These are phyloP conservation scores for Suillus brevipes DNA, from an alignment of 768 basidiomycete species.

Conservation along the genomic window DNA sequence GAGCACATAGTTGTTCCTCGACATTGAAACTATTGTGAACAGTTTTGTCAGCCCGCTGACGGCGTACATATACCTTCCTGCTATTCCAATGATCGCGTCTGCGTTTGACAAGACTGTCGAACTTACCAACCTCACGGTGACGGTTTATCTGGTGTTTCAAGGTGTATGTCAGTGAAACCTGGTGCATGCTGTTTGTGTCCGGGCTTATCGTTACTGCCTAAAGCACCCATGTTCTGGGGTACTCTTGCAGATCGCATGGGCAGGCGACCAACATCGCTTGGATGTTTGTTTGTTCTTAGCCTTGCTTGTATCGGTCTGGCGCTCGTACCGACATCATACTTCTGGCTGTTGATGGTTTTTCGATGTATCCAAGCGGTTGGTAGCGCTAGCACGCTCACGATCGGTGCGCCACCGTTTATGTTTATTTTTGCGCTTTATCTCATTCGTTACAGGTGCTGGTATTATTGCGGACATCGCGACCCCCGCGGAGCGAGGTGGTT, in stretches of 20 bases:
- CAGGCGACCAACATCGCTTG: constrained; percentile 56
- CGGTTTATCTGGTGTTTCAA: constrained; percentile 48
- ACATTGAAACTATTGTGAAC: not conserved
- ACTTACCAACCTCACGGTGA: constrained; percentile 76
- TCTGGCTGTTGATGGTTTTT: constrained; percentile 75
- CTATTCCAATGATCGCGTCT: constrained; percentile 61
- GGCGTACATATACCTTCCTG: constrained; percentile 74
- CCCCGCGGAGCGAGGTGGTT: constrained; percentile 67
- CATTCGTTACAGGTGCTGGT: constrained; percentile 51
- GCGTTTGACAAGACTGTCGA: constrained; percentile 62
- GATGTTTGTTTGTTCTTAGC: constrained; percentile 58
- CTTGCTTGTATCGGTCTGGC: constrained; percentile 62
- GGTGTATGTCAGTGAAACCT: constrained; percentile 25
- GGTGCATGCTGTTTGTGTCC: not conserved
- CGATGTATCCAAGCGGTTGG: constrained; percentile 74
- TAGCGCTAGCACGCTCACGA: constrained; percentile 69
- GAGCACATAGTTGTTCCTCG: not conserved
- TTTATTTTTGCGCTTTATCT: not conserved
- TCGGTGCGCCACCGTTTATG: constrained; percentile 42
- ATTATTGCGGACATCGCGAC: constrained; percentile 73
- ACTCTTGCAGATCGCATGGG: constrained; percentile 64
- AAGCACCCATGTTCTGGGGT: constrained; percentile 56
- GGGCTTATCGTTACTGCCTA: not conserved
- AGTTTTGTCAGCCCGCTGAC: constrained; percentile 52
- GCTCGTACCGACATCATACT: constrained; percentile 49